Evolutionary conservation across 1,284 basidiomycete species (phyloP).

Genomic region (Xerocomus nothofagi): DNA sequence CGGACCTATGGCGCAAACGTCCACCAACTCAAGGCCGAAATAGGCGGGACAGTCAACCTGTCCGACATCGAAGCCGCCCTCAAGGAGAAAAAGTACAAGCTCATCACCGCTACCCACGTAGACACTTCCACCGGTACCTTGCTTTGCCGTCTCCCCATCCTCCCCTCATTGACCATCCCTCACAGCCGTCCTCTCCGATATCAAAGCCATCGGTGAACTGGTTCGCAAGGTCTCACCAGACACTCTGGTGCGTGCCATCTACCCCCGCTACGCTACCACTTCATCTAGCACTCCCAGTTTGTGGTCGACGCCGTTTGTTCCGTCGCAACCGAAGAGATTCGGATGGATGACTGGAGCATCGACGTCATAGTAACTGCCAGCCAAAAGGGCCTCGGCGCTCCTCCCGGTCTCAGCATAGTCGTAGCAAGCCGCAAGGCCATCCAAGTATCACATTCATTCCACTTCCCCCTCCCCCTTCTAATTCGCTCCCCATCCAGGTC

Average conservation of each 20-base stretch:
- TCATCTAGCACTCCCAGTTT: slow-evolving; percentile 44
- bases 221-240: slow-evolving; percentile 83
- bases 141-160: background rate
- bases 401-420: slow-evolving; percentile 91
- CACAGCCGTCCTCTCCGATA: slow-evolving; percentile 81
- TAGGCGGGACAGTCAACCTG: slow-evolving; percentile 75
- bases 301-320: slow-evolving; percentile 94
- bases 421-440: slow-evolving; percentile 83
- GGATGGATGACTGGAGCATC: slow-evolving; percentile 91
- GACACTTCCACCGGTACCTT: slow-evolving; percentile 81
- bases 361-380: slow-evolving; percentile 90
- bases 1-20: slow-evolving; percentile 89
- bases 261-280: background rate
- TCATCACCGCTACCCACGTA: slow-evolving; percentile 93
- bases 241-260: slow-evolving; percentile 59
- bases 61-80: slow-evolving; percentile 74
- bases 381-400: slow-evolving; percentile 94
- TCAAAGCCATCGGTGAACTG: slow-evolving; percentile 74
- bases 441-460: slow-evolving; percentile 40
- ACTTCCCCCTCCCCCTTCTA: background rate
- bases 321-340: slow-evolving; percentile 95
- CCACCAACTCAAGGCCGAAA: slow-evolving; percentile 79
- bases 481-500: slow-evolving; percentile 41
- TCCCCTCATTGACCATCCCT: background rate
- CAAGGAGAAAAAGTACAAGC: slow-evolving; percentile 82